Base-by-base conservation (phyloP, 352 stramenopile genomes). In the Phytophthora macrochlamydospora region DNA sequence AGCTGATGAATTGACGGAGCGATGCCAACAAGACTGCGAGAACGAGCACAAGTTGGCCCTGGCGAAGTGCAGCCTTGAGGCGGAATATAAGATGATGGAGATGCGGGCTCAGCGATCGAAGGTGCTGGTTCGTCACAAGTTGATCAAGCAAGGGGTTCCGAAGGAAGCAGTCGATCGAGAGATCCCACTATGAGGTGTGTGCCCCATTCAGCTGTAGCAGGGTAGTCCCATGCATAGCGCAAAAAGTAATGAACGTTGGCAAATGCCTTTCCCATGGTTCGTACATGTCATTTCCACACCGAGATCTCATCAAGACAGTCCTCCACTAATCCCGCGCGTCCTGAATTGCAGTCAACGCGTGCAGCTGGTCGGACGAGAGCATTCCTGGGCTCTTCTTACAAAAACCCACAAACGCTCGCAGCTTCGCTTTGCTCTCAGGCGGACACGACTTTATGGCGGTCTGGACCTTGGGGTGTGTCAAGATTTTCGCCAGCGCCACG, bases 381-480 rank as follows among this genome's bases (percentile, higher is more conserved):
- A 89, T 69, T 12, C 45, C 75, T 18, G 71, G 60, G 51, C 89
- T 89, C 54, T 90, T 90, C 50, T 82, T 85, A 69, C 85, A 93
- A 51, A 89, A 93, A 31, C 38, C 56, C 49, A 85, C 71, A 45
- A 94, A 96, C 24, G 62, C 75, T 32, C 67, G 71, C 49, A 96
- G 62, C 69, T 94, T 93, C n/a, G 73, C 50, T 59, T 91, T 93
- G 64, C 73, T 92, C 54, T 96, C 88, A 0, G 69, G 56, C 29
- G 88, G 87, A 57, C 88, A 94, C 32, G 85, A 89, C 51, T 90
- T 93, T 51, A 94, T 80, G 1, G 88, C 88, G 32, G 85, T 93
- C 46, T 92, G 81, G 37, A 96, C 86, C 56, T 96, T 96, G 2
- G 88, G 86, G 53, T 96, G 88, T 14, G 83, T 89, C 57, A 96